Evolutionary conservation across 768 basidiomycete species (phyloP).

Genomic region (Lactarius psammicola): DNA sequence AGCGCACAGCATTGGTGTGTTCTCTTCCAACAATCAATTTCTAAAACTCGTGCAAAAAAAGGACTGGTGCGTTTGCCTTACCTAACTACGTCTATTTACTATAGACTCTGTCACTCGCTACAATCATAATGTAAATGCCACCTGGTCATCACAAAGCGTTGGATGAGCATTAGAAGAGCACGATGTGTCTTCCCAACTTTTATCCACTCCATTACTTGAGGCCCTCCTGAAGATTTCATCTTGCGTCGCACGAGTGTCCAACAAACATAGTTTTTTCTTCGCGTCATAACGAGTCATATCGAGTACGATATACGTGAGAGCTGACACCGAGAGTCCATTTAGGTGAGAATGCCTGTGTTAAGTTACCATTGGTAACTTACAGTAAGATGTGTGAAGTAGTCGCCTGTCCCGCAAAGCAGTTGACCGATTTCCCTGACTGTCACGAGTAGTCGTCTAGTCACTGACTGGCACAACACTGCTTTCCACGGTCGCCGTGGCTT

Average conservation of each 20-base stretch:
- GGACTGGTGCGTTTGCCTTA: constrained; percentile 71
- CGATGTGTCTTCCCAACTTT: constrained; percentile 74
- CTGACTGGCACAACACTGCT: too few relatives aligned
- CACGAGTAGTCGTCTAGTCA: too few relatives aligned
- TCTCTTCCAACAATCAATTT: not conserved
- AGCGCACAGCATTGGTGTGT: constrained; percentile 74
- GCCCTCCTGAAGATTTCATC: constrained; percentile 73
- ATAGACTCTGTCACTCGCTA: not conserved
- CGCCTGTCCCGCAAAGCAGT: constrained; percentile 72
- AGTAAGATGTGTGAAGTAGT: constrained; percentile 26
- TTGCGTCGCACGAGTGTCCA: constrained; percentile 83
- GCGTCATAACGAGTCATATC: constrained; percentile 71
- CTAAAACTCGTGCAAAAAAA: constrained; percentile 35
- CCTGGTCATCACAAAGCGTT: not conserved
- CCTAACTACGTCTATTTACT: constrained; percentile 46
- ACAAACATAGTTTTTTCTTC: constrained; percentile 69
- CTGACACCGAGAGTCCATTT: constrained; percentile 72
- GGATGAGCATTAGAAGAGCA: constrained; percentile 55
- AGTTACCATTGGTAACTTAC: not conserved
- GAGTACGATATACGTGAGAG: constrained; percentile 80
- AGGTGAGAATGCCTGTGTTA: constrained; percentile 28
- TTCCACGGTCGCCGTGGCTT: too few relatives aligned
- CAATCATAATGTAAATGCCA: constrained; percentile 11
- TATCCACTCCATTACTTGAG: constrained; percentile 59
- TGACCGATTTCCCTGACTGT: too few relatives aligned